Base-by-base conservation (phyloP, 1,284 basidiomycete genomes). In the Taiwanofungus camphoratus region DNA sequence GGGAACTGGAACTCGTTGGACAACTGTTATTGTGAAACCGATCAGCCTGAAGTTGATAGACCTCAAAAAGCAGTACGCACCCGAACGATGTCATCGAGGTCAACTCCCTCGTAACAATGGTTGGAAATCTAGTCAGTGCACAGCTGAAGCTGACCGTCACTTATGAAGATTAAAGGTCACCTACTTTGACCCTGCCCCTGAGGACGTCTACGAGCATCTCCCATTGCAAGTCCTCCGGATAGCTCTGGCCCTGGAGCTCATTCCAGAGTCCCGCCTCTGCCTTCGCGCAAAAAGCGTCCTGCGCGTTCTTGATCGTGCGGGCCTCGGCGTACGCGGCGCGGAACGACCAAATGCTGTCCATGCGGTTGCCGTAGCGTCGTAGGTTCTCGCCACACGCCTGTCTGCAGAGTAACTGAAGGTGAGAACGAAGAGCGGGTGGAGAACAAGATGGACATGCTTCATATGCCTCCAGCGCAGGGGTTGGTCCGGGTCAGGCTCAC, bases 181-280 rank as follows among this genome's bases (percentile, higher is more conserved):
- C 22, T 47, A 78, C 82, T 70, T 86, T 87, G 49, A 88, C 86
- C 18, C 74, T 71, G 7, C 82, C 88, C 36, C 93, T 71, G 19
- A 96, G 71, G 5, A 93, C 87, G 52, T 94, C 92, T 4, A 93
- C 87, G 7, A 95, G 68, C 9, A 82, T 82, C 57, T 95, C 92
- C 77, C 85, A 89, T 57, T 90, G 75, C 33, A 92, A 67, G 31
- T 80, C 77, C 39, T 90, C 80, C 0, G 92, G 92, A 62, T 88
- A 92, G 1, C 73, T 76, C 18, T 82, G 67, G 5, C 63, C 60
- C 1, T 71, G 56, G 12, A 70, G 57, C 12, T 64, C 62, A 41
- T 69, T 68, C 81, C 86, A 91, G 46, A 79, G 55, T 3, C 79
- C 77, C 5, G 67, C 59, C 33, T 76, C 56, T 1, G 74, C 82